phyloP scores from a whole-genome alignment of 1,284 basidiomycete genomes.

The Trametes hirsuta region DNA sequence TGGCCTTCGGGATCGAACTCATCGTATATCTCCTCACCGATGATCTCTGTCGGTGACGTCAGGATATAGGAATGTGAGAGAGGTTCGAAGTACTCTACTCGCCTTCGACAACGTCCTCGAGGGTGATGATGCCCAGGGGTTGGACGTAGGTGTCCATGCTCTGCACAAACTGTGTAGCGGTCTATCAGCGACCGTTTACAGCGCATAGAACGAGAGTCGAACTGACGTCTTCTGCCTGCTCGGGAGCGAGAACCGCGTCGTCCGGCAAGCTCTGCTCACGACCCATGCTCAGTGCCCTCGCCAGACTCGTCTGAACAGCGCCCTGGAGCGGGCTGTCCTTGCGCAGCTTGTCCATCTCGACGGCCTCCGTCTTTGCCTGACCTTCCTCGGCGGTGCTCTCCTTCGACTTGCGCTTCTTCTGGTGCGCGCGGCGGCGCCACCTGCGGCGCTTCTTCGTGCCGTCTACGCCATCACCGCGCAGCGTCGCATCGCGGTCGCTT shows the following conservation, averaged over 20 bases:
- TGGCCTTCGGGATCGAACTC: slow-evolving; percentile 65
- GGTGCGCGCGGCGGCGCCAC: slow-evolving; percentile 19
- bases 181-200: neutral
- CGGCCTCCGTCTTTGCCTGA: slow-evolving; percentile 8
- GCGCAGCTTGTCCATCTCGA: slow-evolving; percentile 20
- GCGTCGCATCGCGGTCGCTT: slow-evolving; percentile 17
- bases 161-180: slow-evolving; percentile 61
- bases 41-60: slow-evolving; percentile 58
- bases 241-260: slow-evolving; percentile 75
- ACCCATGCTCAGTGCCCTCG: slow-evolving; percentile 38
- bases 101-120: slow-evolving; percentile 92
- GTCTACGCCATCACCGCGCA: slow-evolving; percentile 13
- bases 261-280: slow-evolving; percentile 83
- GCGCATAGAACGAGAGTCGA: neutral
- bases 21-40: slow-evolving; percentile 89
- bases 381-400: slow-evolving; percentile 13
- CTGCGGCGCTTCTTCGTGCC: slow-evolving; percentile 19
- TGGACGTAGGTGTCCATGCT: slow-evolving; percentile 70
- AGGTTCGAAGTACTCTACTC: slow-evolving; percentile 6
- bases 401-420: slow-evolving; percentile 24
- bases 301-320: slow-evolving; percentile 21
- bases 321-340: slow-evolving; percentile 18
- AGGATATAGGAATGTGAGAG: slow-evolving; percentile 3
- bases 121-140: slow-evolving; percentile 89
- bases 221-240: slow-evolving; percentile 65